phyloP scores from a whole-genome alignment of 2,329 filamentous ascomycete genomes.

The Fusarium guadeloupense region DNA sequence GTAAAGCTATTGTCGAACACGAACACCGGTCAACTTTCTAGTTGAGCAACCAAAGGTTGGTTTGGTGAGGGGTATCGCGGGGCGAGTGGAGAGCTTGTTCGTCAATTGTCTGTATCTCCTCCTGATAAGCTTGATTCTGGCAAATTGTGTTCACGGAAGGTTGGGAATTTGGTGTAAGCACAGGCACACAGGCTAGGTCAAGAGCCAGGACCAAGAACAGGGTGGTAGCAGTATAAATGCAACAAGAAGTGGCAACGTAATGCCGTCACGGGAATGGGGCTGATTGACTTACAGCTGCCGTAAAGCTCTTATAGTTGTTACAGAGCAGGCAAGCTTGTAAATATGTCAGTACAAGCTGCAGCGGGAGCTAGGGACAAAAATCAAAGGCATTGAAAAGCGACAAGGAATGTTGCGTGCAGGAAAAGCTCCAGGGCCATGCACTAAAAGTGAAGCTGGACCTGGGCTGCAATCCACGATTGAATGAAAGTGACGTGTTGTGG shows the following conservation, averaged over 20 bases:
- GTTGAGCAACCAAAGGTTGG: conserved; percentile 73
- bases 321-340: conserved; percentile 19
- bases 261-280: conserved; percentile 8
- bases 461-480: conserved; percentile 42
- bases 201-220: not conserved
- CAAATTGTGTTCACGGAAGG: conserved; percentile 53
- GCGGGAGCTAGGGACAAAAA: conserved; percentile 8
- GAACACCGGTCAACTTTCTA: conserved; percentile 68
- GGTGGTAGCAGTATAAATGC: not conserved
- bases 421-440: conserved; percentile 31
- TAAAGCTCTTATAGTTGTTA: conserved; percentile 16
- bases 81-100: conserved; percentile 65
- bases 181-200: not conserved
- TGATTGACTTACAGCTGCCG: conserved; percentile 36
- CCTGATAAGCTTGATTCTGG: conserved; percentile 61
- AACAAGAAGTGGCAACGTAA: conserved; percentile 11
- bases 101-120: conserved; percentile 71
- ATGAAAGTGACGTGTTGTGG: conserved; percentile 44
- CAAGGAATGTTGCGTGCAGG: conserved; percentile 31
- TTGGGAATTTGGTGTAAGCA: not conserved
- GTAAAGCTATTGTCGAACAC: conserved; percentile 9
- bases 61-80: conserved; percentile 72
- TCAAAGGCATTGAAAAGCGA: conserved; percentile 24
- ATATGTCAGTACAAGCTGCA: conserved; percentile 31
- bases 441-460: conserved; percentile 38